A percentile compares a stretch with the other conserved stretches of the same genome.
Evolutionary conservation across 148 eudicot species (phyloP).

Genomic region (Polygonum maritimum): DNA sequence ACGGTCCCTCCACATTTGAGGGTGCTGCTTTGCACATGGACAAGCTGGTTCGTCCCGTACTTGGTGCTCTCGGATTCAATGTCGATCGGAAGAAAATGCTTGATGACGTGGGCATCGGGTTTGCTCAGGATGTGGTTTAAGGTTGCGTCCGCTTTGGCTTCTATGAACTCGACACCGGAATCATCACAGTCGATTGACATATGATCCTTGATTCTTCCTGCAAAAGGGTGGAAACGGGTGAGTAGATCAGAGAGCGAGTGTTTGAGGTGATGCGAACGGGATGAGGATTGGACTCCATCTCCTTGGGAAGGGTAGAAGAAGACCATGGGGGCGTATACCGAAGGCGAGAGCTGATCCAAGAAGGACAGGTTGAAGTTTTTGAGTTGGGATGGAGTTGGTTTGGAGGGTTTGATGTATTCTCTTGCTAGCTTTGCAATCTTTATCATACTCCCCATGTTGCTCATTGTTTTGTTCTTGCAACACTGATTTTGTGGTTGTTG

Average conservation of each 20-base stretch:
- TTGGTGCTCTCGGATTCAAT: background rate
- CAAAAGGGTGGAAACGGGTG: constrained; percentile 28
- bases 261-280: constrained; percentile 16
- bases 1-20: constrained; percentile 3
- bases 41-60: background rate
- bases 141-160: constrained; percentile 14
- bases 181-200: constrained; percentile 22
- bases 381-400: constrained; percentile 16
- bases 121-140: background rate
- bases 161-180: constrained; percentile 19
- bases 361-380: constrained; percentile 23
- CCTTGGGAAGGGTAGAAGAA: constrained; percentile 16
- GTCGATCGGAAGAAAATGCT: background rate
- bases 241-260: constrained; percentile 23
- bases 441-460: background rate
- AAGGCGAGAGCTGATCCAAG: constrained; percentile 27
- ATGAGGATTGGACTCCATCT: background rate
- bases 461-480: background rate
- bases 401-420: constrained; percentile 2
- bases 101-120: background rate
- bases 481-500: background rate
- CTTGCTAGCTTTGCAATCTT: constrained; percentile 7
- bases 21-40: background rate
- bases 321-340: constrained; percentile 22
- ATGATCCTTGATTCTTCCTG: constrained; percentile 19